Evolutionary conservation across 1,284 basidiomycete species (phyloP), one percentile per base, ranked within the genome.

Genomic region (Moesziomyces aphidis): DNA sequence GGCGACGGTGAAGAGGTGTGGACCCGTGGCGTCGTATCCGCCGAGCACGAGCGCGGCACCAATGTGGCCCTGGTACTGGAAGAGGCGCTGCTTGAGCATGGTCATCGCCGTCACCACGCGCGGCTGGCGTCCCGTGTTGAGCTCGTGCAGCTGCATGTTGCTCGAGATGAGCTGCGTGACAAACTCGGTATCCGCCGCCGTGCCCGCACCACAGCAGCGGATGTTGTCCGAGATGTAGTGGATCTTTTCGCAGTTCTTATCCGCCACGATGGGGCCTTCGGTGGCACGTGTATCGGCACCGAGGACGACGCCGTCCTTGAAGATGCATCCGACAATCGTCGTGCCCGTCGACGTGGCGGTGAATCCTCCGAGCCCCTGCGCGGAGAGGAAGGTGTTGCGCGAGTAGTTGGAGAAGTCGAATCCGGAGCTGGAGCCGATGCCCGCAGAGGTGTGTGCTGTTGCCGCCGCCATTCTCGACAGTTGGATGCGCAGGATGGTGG

Each of bases 161-260:
- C 61, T 68, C 31, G 75, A 78, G 54, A 83, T 84, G 53, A 83
- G 64, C 50, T 76, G 73, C 13, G 84, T 85, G 22, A 85, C 93
- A 85, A 96, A 97, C 86, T 98, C 96, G 1, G 95, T 97, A 85
- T 98, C 96, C 13, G 96, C 96, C 23, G 97, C 96, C 4, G 97
- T 99, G 63, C 97, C 96, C 4, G 97, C 97, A 83, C 97, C 97
- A 85, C 96, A 98, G 88, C 97, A 99, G 61, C 96, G 89, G 78
- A 99, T 99, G 63, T 77, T 79, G 52, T 81, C 78, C 23, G 77
- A 69, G 26, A 84, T 77, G 75, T 93, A 99, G 86, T 99, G 97
- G 82, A 99, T 99, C 94, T 99, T 99, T 88, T 98, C 96, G 86
- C 96, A 99, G 87, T 98, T 98, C 90, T 98, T 98, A 88, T 98